A percentile compares a stretch with the other conserved stretches of the same genome.
phyloP scores from a whole-genome alignment of 2,329 filamentous ascomycete species.

The Beauveria asiatica region DNA sequence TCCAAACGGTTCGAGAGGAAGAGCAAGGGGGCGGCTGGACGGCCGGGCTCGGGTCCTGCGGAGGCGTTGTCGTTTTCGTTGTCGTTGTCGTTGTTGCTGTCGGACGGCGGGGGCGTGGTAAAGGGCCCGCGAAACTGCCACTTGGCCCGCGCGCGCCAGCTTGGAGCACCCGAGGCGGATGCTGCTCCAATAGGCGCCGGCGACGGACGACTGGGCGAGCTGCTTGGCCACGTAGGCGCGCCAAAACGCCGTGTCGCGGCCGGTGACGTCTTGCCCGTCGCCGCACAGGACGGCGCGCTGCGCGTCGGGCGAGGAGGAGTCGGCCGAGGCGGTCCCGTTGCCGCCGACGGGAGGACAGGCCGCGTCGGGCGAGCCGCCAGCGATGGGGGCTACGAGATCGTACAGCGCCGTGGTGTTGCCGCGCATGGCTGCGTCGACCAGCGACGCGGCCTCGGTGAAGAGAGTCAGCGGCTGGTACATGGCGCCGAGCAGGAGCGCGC shows the following conservation, averaged over 20 bases:
- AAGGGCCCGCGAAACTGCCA: constrained; percentile 33
- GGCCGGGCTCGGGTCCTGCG: constrained; percentile 17
- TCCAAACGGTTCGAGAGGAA: constrained; percentile 35
- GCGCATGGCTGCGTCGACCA: constrained; percentile 13
- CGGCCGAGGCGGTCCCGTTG: background rate
- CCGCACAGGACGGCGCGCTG: constrained; percentile 24
- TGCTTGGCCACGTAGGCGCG: constrained; percentile 22
- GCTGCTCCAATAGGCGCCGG: constrained; percentile 26
- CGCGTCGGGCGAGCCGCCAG: background rate
- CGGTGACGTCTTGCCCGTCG: constrained; percentile 23
- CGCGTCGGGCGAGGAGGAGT: constrained; percentile 15
- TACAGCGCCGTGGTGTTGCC: constrained; percentile 11
- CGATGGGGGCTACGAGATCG: background rate
- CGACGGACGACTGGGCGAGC: constrained; percentile 20
- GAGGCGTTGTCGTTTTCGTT: constrained; percentile 14
- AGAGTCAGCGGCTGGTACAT: constrained; percentile 19
- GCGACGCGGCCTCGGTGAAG: constrained; percentile 15
- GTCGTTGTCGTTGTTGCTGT: no score
- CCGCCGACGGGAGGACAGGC: constrained; percentile 12
- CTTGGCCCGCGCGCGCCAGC: constrained; percentile 28
- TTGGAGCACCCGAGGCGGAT: constrained; percentile 32
- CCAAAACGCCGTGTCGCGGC: constrained; percentile 19
- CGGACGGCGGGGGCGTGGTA: constrained; percentile 17
- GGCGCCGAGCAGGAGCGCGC: constrained; percentile 17
- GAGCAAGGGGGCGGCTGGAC: constrained; percentile 33